Conservation (phyloP, 164 flowering plant species). For the Nymphaea thermarum region DNA sequence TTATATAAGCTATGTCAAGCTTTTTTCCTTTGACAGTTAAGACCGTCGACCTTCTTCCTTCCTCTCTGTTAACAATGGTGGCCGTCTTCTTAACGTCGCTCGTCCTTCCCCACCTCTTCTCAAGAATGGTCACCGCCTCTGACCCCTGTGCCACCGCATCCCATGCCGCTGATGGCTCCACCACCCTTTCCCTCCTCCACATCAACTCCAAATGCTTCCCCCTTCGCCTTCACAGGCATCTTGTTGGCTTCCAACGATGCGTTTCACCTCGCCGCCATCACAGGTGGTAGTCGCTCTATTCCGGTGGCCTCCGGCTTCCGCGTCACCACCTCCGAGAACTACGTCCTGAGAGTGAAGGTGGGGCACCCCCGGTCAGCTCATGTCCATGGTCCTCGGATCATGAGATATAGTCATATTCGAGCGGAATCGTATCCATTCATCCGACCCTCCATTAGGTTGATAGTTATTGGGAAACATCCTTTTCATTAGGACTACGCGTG, state of each 20-base stretch:
- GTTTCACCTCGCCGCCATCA: constrained; percentile 40
- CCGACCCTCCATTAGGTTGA: too few relatives aligned
- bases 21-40: too few relatives aligned
- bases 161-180: constrained; percentile 16
- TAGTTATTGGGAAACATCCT: too few relatives aligned
- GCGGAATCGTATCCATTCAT: too few relatives aligned
- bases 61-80: constrained; percentile 9
- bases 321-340: constrained; percentile 50
- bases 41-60: too few relatives aligned
- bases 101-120: constrained; percentile 15
- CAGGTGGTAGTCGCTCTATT: constrained; percentile 29
- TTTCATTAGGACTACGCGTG: too few relatives aligned
- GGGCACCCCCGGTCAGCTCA: constrained; percentile 54
- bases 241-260: constrained; percentile 72
- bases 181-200: constrained; percentile 56
- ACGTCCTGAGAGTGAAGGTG: constrained; percentile 54
- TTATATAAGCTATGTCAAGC: too few relatives aligned
- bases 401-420: too few relatives aligned
- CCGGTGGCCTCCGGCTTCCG: constrained; percentile 72
- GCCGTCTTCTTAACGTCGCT: constrained; percentile 7
- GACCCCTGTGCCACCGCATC: constrained; percentile 32
- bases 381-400: too few relatives aligned
- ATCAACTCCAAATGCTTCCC: constrained; percentile 65
- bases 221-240: constrained; percentile 32
- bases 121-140: constrained; percentile 9